Evolutionary conservation across 352 stramenopile species (phyloP), one percentile per base, ranked within the genome.

Genomic region (Achlya hypogyna): DNA sequence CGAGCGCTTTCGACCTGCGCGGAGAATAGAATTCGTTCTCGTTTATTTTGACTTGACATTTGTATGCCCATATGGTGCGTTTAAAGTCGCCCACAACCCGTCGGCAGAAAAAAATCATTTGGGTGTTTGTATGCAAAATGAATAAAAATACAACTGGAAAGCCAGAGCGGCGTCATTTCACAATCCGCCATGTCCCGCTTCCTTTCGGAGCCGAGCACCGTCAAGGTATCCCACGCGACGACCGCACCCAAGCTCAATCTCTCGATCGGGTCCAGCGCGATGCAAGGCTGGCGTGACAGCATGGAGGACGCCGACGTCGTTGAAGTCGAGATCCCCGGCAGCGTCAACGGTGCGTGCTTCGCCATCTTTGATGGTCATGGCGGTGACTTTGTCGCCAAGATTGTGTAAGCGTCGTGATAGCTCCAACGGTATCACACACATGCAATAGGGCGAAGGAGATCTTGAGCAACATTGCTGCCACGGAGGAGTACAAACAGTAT

Each of bases 361-460:
- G 86, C 78, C 22, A 81, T 95, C 34, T 95, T 95, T 66, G 86
- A 95, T 60, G 86, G 86, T 56, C 86, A 95, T 51, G 86, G 86
- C 45, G 86, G 86, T 18, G 69, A 81, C 10, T 47, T 76, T 23
- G 77, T 93, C 71, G 90, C 86, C 2, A 74, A 77, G 16, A 84
- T 75, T 35, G 79, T 88, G 84, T 93, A 80, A 51, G 81, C 74
- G 31, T 29, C 1, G n/a, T 22, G 23, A 63, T 28, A 32, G 5
- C n/a, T n/a, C n/a, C 14, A 52, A 59, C 18, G 16, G n/a, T 59
- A 51, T 60, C 69, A 53, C 29, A 40, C n/a, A 49, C 25, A 69
- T 28, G 25, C n/a, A 52, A n/a, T 64, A 95, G 86, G n/a, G 81
- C 82, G 0, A 78, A 91, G 65, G 75, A 78, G 38, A 89, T 95